A percentile compares a stretch with the other conserved stretches of the same genome.
Evolutionary conservation across 2,329 filamentous ascomycete genomes (phyloP).

Genomic region (Fusarium abutilonis): DNA sequence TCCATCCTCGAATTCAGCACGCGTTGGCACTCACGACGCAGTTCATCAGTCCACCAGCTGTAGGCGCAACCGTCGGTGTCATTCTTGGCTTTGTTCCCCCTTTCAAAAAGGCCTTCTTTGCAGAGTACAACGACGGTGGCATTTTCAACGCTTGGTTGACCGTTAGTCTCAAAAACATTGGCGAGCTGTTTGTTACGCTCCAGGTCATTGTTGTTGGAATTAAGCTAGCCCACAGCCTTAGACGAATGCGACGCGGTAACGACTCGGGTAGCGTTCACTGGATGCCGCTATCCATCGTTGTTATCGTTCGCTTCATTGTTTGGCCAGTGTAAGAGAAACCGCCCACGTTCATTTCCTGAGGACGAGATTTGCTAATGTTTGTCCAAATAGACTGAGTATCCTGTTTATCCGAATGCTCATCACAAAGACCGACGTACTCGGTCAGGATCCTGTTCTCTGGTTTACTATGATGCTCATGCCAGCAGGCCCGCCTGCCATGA

Average conservation of each 20-base stretch:
- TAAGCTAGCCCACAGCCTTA: slow-evolving; percentile 31
- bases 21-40: slow-evolving; percentile 11
- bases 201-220: slow-evolving; percentile 33
- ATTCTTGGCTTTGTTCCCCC: slow-evolving; percentile 22
- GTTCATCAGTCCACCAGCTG: slow-evolving; percentile 24
- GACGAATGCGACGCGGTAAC: slow-evolving; percentile 22
- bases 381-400: slow-evolving; percentile 13
- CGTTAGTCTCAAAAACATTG: slow-evolving; percentile 32
- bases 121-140: slow-evolving; percentile 19
- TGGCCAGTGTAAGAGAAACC: slow-evolving; percentile 23
- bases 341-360: fast-evolving
- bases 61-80: slow-evolving; percentile 17
- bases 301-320: slow-evolving; percentile 21
- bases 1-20: slow-evolving; percentile 15
- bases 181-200: slow-evolving; percentile 27
- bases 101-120: slow-evolving; percentile 29
- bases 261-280: slow-evolving; percentile 22
- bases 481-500: slow-evolving; percentile 25
- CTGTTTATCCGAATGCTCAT: slow-evolving; percentile 24
- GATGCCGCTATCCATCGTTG: slow-evolving; percentile 9
- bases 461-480: slow-evolving; percentile 34
- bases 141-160: slow-evolving; percentile 32
- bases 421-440: slow-evolving; percentile 9
- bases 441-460: slow-evolving; percentile 26
- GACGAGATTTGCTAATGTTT: neutral